Base-by-base conservation (phyloP, 257 asterid species). In the Rubia yunnanensis region DNA sequence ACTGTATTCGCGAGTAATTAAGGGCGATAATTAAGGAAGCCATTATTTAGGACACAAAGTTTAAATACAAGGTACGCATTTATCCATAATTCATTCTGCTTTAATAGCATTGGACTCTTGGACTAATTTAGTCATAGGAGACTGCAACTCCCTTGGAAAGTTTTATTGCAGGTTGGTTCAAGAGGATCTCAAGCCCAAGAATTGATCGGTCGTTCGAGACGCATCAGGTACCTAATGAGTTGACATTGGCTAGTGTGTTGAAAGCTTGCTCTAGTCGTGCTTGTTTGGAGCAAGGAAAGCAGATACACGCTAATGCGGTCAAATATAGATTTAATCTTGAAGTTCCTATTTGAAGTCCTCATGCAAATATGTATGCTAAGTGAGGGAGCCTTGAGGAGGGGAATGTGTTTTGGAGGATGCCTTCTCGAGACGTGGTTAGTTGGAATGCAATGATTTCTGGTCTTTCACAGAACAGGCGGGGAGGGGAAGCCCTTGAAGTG, bases 391-490 rank as follows among this genome's bases (percentile, higher is more conserved):
- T 86, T 11, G 70, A 69, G 28, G 91, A 91, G 26, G 86, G 89
- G 32, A 65, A 81, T 14, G 87, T 80, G 52, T 91, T 91, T 64
- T 67, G 77, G 64, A 81, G 89, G 55, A 88, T 88, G 96, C 91
- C 95, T 8, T 74, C 80, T 11, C 76, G 88, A 73, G 97, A 88
- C 63, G 88, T 88, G 22, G 85, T 82, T 39, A 80, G 95, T 9
- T 91, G 97, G 97, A 91, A 91, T 61, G 80, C 97, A 11, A 91
- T 91, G 97, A 84, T 91, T 67, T 91, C 97, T 1, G 95, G 92
- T 32, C 85, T 84, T 72, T 81, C 97, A 68, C 97, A 91, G 67
- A 88, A 91, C n/a, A 94, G 96, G 2, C 59, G 53, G 13, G 97
- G 95, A 7, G 13, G 32, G 9, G 82, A 88, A 79, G 97, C 97